Base-by-base conservation (phyloP, 805 yeast genomes). In the Lachancea dasiensis region DNA sequence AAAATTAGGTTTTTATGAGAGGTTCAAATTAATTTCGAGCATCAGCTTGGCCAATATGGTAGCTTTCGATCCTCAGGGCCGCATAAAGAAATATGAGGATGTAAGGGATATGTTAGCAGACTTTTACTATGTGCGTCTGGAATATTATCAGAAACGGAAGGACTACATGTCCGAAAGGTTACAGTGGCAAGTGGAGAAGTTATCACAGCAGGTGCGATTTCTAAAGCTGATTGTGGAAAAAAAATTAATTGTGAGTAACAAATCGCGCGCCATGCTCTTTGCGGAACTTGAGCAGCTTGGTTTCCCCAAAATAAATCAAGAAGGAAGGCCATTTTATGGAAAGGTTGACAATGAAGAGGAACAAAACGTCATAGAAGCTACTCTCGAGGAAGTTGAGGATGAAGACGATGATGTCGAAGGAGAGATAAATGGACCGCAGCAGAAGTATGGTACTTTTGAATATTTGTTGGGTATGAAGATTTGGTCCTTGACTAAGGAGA, bases 381-480 rank as follows among this genome's bases (percentile, higher is more conserved):
- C 58, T 21, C 61, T 54, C 2, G 74, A 67, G 22, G 67, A 54
- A 6, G 65, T 47, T 5, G 64, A 56, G 17, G 67, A 50, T 7
- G 77, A 64, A 13, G 69, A 54, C 19, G 61, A 49, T 6, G 61
- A 50, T 16, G 60, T 58, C 11, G 65, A 49, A 9, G 46, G 40
- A n/a, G 60, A 54, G 3, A 61, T 65, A n/a, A 69, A 67, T 33
- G 60, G 63, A 11, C 68, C 60, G 59, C 73, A 54, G 34, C 81
- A 77, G 17, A 63, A 74, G 11, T 70, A 71, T 36, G 75, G 86
- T 7, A 69, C 80, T 5, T 90, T 77, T 60, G 97, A 92, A 53
- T 92, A 92, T 51, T 69, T 92, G 46, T 69, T 92, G 37, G 94
- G 92, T 38, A 84, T 92, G 95, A 76, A 87, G 24, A 79, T 92